Base-by-base conservation (phyloP, 768 basidiomycete species). In the Tricholoma saponaceum region DNA sequence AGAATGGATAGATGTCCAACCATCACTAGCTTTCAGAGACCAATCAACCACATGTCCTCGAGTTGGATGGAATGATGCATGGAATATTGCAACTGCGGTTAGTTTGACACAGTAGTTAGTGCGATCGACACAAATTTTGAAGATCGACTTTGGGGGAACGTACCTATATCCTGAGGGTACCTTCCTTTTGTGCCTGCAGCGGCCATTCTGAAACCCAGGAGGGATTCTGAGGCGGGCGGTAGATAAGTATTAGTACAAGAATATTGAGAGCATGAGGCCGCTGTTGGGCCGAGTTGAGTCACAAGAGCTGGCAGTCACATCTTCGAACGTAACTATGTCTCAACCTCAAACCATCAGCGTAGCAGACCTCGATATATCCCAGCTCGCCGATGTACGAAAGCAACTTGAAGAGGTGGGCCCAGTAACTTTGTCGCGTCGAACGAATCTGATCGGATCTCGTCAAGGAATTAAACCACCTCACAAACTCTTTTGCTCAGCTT, bases 391-490 rank as follows among this genome's bases (percentile, higher is more conserved):
- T 62, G 93, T 98, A 39, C 85, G 89, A 63, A 85, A 87, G 60
- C 96, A 98, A 69, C 79, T 99, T 0, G 95, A 99, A 66, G 92
- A 97, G 74, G 96, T 92, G 55, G 60, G 74, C n/a, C n/a, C 43
- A 23, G 20, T 52, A 23, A 26, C 18, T 41, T 32, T 14, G 32
- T 22, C 49, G 59, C 62, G 57, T 60, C 33, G 25, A 20, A 30
- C 18, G n/a, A 39, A 39, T 18, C 25, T n/a, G 51, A 23, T 52
- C 30, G 32, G 52, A 52, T 55, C 51, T 52, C 54, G 20, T 25
- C 20, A 69, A 98, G 95, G 96, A 99, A 79, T 74, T 99, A 49
- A 88, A 84, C 56, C 95, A 97, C 69, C 78, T 98, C 50, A 92
- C 95, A 10, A 89, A 83, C 64, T 96, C 95, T 30, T 98, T 95